Evolutionary conservation across 768 basidiomycete genomes (phyloP).

Genomic region (Trametopsis cervina): DNA sequence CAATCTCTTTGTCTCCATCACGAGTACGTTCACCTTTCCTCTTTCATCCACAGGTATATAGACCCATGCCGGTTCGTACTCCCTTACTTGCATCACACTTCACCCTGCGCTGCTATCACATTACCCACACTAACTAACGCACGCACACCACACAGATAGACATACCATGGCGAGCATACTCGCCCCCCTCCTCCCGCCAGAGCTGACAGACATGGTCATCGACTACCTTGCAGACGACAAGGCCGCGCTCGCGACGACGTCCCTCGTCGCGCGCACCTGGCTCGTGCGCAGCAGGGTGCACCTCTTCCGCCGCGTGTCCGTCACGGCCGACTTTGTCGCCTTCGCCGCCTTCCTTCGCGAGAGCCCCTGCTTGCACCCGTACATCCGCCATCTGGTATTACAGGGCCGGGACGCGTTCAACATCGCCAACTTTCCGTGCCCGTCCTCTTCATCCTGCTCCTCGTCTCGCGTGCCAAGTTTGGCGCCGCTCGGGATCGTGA

Average conservation of each 20-base stretch:
- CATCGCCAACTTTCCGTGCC: neutral
- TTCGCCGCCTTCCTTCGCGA: neutral
- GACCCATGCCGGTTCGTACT: neutral
- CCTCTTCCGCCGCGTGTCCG: neutral
- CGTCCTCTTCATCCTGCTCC: too few relatives aligned
- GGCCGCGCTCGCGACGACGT: slow-evolving; percentile 6
- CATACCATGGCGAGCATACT: neutral
- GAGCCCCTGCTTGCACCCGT: neutral
- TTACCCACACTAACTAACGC: too few relatives aligned
- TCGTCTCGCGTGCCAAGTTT: too few relatives aligned
- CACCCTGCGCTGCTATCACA: neutral
- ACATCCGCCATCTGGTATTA: neutral
- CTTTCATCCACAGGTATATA: neutral
- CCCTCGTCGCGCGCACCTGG: slow-evolving; percentile 12
- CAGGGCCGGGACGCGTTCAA: slow-evolving; percentile 1
- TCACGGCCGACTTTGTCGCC: neutral
- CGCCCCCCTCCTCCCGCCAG: slow-evolving; percentile 10
- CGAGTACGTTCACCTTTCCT: too few relatives aligned
- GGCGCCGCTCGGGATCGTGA: neutral
- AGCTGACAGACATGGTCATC: slow-evolving; percentile 16
- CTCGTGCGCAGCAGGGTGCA: neutral
- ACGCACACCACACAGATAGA: too few relatives aligned
- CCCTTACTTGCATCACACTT: neutral
- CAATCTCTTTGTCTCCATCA: too few relatives aligned
- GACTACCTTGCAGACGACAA: slow-evolving; percentile 10